Conservation (phyloP, 2,329 filamentous ascomycete species). For the Aureobasidium sp. region DNA sequence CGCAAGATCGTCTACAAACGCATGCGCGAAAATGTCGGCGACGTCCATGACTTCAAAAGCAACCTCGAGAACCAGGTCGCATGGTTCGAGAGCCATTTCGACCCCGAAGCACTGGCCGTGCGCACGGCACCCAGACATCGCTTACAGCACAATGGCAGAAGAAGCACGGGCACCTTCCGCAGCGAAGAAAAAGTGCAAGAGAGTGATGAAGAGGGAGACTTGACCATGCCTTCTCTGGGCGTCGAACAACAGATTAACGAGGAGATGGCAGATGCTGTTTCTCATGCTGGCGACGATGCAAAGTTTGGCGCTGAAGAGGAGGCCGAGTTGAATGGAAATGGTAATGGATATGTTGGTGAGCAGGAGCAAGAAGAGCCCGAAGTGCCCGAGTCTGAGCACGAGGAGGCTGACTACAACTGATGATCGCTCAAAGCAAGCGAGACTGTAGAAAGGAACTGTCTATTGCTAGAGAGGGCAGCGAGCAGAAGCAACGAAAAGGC, state of each 20-base stretch:
- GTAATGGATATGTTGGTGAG: constrained; percentile 17
- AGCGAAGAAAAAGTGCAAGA: constrained; percentile 8
- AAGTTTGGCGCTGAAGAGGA: constrained; percentile 22
- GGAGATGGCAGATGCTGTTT: constrained; percentile 3
- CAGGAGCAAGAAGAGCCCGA: neutral
- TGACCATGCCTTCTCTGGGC: constrained; percentile 3
- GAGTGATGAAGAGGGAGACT: constrained; percentile 3
- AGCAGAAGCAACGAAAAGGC: too few relatives aligned
- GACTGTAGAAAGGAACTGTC: too few relatives aligned
- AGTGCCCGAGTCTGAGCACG: constrained; percentile 1
- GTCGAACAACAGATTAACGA: neutral
- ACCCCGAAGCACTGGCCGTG: neutral
- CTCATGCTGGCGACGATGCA: neutral
- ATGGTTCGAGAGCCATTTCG: neutral
- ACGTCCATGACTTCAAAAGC: neutral
- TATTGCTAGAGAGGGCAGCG: too few relatives aligned
- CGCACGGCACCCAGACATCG: neutral
- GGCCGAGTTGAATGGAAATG: constrained; percentile 32
- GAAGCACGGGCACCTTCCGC: neutral
- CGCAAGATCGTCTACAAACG: constrained; percentile 7
- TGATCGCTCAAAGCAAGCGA: too few relatives aligned
- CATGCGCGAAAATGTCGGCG: neutral
- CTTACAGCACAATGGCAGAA: neutral
- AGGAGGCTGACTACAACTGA: neutral
- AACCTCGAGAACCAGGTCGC: constrained; percentile 1